Evolutionary conservation across 2,329 filamentous ascomycete genomes (phyloP), one percentile per base, ranked within the genome.

Genomic region (Ophiostoma sp.): DNA sequence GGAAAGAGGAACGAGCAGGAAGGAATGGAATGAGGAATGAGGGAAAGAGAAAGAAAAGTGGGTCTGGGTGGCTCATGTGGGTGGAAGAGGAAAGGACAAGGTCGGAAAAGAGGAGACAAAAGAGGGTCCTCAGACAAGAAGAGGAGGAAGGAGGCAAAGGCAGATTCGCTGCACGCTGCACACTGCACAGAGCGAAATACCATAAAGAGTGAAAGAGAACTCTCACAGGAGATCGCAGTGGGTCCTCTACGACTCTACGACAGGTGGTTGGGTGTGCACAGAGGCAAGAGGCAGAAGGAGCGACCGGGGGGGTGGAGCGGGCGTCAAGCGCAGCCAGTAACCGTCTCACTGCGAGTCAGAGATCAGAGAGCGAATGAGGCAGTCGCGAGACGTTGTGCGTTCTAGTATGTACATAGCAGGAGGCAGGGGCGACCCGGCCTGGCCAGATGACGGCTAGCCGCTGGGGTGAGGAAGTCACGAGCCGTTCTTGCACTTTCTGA

Each of bases 31-130:
- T 52, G 66, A 57, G 52, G 52, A 57, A 57, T 27, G 52, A 11
- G 23, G 33, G 69, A 31, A 33, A 36, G 68, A 67, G 35, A 13
- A n/a, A n/a, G 23, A 57, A 57, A 57, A 57, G 52, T 57, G 52
- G 52, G 27, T 4, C 44, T 5, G 44, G 17, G 52, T 57, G 52
- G 52, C 52, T 57, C 52, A 17, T 57, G 52, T 57, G 52, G 52
- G 52, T 27, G 52, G 52, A 57, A 57, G 52, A 57, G 52, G 52
- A 57, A 57, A 57, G 52, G 52, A 57, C 52, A 27, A 57, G 52
- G 52, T 57, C n/a, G 52, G 52, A 57, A 57, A 57, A 57, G 52
- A 57, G 52, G 52, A 13, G 52, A 57, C 52, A 57, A 57, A 57
- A 57, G 52, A 57, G 52, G 52, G 52, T 57, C 52, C 52, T 27